Base-by-base conservation (phyloP, 306 rosid genomes). In the Canavalia ensiformis region DNA sequence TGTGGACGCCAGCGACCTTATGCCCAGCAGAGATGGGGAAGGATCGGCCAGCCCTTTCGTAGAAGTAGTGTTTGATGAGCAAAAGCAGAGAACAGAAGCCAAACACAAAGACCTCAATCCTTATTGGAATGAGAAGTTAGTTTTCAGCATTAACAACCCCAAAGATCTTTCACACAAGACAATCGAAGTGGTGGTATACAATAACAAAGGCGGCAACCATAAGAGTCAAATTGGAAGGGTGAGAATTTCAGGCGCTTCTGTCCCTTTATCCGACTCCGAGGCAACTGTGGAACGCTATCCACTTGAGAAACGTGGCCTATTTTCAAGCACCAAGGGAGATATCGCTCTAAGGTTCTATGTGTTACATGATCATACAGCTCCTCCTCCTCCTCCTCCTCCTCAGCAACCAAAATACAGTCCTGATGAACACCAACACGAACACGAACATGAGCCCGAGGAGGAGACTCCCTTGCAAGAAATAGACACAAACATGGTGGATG, bases 1-100 rank as follows among this genome's bases (percentile, higher is more conserved):
- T 52, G 87, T 89, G 25, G 90, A 88, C 46, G 99, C 99, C 0
- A 77, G 87, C 31, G 92, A 88, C 87, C 92, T 95, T 5, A 89
- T 87, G 91, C 92, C 97, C 46, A 93, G 91, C 46, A 93, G 91
- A 82, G 97, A 95, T 71, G 94, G 89, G 60, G 88, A 89, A n/a
- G 97, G 92, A 13, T 89, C 90, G 13, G 87, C 98, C 0, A 93
- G 88, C 78, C 96, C 99, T 35, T 95, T 83, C 58, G 99, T 90
- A 0, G 93, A 93, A 41, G 88, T 93, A 0, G 73, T 81, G 34
- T 91, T 95, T 59, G 96, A 86, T 46, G 88, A 59, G 10, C 92
- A 95, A 54, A 66, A 39, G 28, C 92, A 89, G 66, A 78, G 87
- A 12, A 95, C 97, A 49, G 90, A 74, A 29, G 90, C 94, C 31